Conservation (phyloP, 2,329 filamentous ascomycete species). For the Fusarium sp. region DNA sequence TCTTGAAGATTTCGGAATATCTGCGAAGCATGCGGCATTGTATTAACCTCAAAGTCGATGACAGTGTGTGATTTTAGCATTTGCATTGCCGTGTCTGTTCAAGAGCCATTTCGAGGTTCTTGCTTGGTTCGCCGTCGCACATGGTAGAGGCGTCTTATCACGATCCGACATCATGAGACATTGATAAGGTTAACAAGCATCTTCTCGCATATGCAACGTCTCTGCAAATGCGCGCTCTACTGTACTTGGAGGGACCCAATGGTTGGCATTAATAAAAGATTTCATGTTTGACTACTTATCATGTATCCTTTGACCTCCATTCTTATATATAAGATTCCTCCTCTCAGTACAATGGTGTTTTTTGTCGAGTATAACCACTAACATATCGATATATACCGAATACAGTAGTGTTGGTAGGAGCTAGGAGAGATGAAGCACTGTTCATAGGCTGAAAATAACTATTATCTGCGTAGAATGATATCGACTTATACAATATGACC, state of each 20-base stretch:
- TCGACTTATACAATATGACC: rapidly evolving
- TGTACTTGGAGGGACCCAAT: neutral
- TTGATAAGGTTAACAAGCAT: neutral
- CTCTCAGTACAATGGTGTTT: neutral
- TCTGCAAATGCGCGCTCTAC: neutral
- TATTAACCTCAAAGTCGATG: neutral
- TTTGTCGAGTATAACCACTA: neutral
- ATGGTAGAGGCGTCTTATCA: neutral
- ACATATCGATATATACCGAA: neutral
- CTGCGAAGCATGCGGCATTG: neutral
- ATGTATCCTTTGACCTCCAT: neutral
- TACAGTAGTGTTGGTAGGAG: neutral
- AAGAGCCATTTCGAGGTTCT: neutral
- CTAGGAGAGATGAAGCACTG: neutral
- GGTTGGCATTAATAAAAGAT: neutral
- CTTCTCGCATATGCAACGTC: neutral
- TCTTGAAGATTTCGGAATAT: neutral
- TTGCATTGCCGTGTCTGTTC: neutral
- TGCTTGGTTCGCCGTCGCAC: neutral
- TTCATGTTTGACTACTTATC: neutral
- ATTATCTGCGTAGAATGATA: neutral
- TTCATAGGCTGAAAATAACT: neutral
- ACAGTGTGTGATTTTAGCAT: neutral
- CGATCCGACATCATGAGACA: neutral
- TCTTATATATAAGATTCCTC: neutral